These are phyloP conservation scores for Phytophthora litchii DNA, from an alignment of 352 stramenopile genomes.

Conservation along the genomic window DNA sequence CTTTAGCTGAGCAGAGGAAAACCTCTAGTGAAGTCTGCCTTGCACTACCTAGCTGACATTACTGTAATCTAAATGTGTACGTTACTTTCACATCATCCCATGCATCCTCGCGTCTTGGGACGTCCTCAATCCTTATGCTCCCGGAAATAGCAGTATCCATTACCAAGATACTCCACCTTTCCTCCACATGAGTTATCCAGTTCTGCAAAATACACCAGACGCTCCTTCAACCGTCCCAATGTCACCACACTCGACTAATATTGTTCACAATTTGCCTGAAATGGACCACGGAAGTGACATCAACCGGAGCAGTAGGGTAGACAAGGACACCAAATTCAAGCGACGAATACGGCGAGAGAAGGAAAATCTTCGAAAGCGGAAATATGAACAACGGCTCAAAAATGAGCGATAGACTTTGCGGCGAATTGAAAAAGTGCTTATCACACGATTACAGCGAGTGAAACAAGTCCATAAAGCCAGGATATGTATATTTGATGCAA, in stretches of 20 bases:
- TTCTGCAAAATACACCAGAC: no score
- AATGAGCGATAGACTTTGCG: slow-evolving; percentile 5
- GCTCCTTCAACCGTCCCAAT: no score
- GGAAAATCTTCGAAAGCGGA: slow-evolving; percentile 2
- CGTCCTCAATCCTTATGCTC: slow-evolving; percentile 2
- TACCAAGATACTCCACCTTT: not conserved
- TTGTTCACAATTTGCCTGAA: no score
- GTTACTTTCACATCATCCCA: no score
- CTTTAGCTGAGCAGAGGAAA: no score
- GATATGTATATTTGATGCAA: no score
- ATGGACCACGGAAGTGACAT: no score
- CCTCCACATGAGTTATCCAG: no score
- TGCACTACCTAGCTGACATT: slow-evolving; percentile 6
- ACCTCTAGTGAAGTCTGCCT: slow-evolving; percentile 5
- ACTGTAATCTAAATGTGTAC: slow-evolving; percentile 6
- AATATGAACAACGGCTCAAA: slow-evolving; percentile 8
- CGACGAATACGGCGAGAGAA: slow-evolving; percentile 1
- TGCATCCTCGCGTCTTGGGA: slow-evolving; percentile 1
- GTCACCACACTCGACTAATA: no score
- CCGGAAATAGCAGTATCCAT: slow-evolving; percentile 7
- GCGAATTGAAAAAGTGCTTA: not conserved
- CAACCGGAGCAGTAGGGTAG: no score
- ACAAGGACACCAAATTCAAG: no score
- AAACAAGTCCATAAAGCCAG: not conserved
- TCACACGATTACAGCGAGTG: not conserved